Conservation (phyloP, 768 basidiomycete genomes). For the Trametes elegans region DNA sequence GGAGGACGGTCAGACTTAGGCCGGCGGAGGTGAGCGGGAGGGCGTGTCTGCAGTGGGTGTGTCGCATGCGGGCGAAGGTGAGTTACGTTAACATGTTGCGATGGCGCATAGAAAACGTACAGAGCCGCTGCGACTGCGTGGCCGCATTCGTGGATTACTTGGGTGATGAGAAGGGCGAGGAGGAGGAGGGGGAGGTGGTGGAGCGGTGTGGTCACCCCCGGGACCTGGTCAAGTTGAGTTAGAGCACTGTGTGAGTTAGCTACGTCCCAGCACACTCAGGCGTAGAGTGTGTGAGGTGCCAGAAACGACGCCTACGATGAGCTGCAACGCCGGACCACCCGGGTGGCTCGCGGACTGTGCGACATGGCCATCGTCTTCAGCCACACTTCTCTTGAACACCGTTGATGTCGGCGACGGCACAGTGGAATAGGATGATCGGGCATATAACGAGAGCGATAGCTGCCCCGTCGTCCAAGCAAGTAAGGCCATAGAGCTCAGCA, state of each 20-base stretch:
- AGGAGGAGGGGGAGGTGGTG: constrained; percentile 55
- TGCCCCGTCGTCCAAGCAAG: constrained; percentile 35
- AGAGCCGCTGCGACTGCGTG: constrained; percentile 75
- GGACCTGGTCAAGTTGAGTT: constrained; percentile 49
- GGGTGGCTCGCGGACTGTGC: not conserved
- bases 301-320: constrained; percentile 31
- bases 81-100: not conserved
- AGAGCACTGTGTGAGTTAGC: not conserved
- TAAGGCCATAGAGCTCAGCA: constrained; percentile 41
- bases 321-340: constrained; percentile 10
- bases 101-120: constrained; percentile 53
- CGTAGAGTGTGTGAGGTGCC: not conserved
- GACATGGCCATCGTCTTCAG: not conserved
- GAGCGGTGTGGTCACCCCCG: constrained; percentile 80
- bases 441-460: not conserved
- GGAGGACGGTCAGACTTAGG: constrained; percentile 54
- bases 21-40: constrained; percentile 64
- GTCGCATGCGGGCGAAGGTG: not conserved
- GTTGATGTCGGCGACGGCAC: not conserved
- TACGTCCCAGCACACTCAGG: too few relatives aligned
- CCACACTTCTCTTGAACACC: not conserved
- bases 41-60: constrained; percentile 46
- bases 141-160: constrained; percentile 46
- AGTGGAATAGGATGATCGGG: not conserved
- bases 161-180: constrained; percentile 3